These are phyloP conservation scores for Ophiorrhiza pumila DNA, from an alignment of 257 asterid genomes.

Conservation along the genomic window DNA sequence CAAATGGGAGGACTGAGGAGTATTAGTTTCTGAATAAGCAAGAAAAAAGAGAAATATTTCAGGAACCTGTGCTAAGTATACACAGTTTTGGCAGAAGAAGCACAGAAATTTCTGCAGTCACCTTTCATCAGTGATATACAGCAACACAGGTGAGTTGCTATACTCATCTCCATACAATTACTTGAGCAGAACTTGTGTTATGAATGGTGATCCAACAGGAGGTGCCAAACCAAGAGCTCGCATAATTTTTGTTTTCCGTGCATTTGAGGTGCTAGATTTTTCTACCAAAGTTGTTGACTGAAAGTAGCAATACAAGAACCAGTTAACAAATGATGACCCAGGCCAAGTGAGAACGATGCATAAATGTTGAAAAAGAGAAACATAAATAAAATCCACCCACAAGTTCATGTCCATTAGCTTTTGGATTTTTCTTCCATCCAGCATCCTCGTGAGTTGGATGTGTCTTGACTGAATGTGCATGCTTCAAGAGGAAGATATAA, in stretches of 20 bases:
- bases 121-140: background rate
- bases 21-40: slow-evolving; percentile 1
- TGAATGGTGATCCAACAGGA: slow-evolving; percentile 37
- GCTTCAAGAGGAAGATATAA: background rate
- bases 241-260: slow-evolving; percentile 31
- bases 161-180: background rate
- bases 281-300: slow-evolving; percentile 18
- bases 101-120: background rate
- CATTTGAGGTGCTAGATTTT: slow-evolving; percentile 13
- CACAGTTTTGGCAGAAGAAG: background rate
- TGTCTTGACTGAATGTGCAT: background rate
- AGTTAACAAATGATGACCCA: slow-evolving; percentile 1
- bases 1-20: background rate
- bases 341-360: background rate
- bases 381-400: background rate
- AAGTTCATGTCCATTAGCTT: slow-evolving; percentile 9
- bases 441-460: background rate
- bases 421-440: background rate
- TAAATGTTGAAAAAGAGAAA: slow-evolving; percentile 8
- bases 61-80: background rate
- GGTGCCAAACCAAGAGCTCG: slow-evolving; percentile 35
- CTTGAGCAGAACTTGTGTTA: background rate
- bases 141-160: background rate
- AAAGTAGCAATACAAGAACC: background rate
- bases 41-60: background rate